These are phyloP conservation scores for Cladosporium sp. DNA, from an alignment of 2,329 filamentous ascomycete species.

Conservation along the genomic window DNA sequence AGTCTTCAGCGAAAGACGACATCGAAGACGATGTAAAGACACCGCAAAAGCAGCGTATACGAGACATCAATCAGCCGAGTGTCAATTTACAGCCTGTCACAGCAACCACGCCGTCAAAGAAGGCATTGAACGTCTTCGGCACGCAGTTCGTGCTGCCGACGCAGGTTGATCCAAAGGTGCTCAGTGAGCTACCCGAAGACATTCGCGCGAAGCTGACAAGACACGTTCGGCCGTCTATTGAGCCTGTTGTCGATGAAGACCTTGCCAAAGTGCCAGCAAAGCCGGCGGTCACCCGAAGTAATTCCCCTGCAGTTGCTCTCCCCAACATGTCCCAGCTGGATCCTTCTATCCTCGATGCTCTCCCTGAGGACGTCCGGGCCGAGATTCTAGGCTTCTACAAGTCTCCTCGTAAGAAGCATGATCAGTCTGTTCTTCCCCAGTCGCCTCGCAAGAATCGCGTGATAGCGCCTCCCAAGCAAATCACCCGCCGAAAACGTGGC, in stretches of 20 bases:
- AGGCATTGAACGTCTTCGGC: slow-evolving; percentile 71
- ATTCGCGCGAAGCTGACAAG: slow-evolving; percentile 72
- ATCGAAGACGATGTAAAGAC: slow-evolving; percentile 46
- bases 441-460: slow-evolving; percentile 56
- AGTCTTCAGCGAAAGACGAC: slow-evolving; percentile 31
- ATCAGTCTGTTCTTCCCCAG: slow-evolving; percentile 33
- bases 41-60: slow-evolving; percentile 28
- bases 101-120: slow-evolving; percentile 50
- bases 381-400: slow-evolving; percentile 75
- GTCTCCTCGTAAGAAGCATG: slow-evolving; percentile 30
- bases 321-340: slow-evolving; percentile 75
- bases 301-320: slow-evolving; percentile 37
- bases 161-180: slow-evolving; percentile 74
- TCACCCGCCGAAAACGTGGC: slow-evolving; percentile 64
- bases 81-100: slow-evolving; percentile 33
- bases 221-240: slow-evolving; percentile 39
- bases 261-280: slow-evolving; percentile 1
- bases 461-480: slow-evolving; percentile 51
- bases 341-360: slow-evolving; percentile 72
- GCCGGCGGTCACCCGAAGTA: slow-evolving; percentile 17
- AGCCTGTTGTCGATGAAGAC: slow-evolving; percentile 3
- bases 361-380: slow-evolving; percentile 80
- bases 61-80: slow-evolving; percentile 28
- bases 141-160: slow-evolving; percentile 90
- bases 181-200: slow-evolving; percentile 78